These are phyloP conservation scores for Dryas alaskensis DNA, from an alignment of 306 rosid species.

Conservation along the genomic window DNA sequence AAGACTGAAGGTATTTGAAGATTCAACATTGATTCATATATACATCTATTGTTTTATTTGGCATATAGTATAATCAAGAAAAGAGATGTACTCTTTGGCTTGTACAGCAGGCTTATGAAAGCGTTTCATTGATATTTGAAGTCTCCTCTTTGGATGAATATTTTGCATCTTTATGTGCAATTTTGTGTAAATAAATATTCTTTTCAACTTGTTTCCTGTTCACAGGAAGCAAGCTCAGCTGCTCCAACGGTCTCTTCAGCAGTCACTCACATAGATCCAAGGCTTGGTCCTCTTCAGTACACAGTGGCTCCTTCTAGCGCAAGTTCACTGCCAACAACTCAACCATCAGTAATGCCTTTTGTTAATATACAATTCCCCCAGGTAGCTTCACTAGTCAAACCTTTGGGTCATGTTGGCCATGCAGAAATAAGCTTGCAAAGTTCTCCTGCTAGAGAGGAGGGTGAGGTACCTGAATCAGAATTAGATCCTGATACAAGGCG, in stretches of 20 bases:
- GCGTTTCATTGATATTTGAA: not conserved
- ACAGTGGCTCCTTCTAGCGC: conserved; percentile 58
- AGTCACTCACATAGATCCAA: conserved; percentile 56
- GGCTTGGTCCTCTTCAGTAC: conserved; percentile 50
- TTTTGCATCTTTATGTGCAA: conserved; percentile 7
- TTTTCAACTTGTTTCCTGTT: conserved; percentile 17
- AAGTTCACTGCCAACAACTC: conserved; percentile 53
- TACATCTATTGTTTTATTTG: conserved; percentile 8
- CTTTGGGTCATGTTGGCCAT: conserved; percentile 54
- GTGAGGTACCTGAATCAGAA: conserved; percentile 98
- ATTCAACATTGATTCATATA: conserved; percentile 16
- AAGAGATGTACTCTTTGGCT: not conserved
- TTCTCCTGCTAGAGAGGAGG: conserved; percentile 99
- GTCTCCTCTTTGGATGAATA: not conserved
- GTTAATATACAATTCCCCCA: conserved; percentile 59
- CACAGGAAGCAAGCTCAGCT: conserved; percentile 64
- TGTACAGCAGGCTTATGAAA: not conserved
- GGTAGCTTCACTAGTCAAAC: conserved; percentile 48
- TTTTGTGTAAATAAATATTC: conserved; percentile 15
- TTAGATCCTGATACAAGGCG: conserved; percentile 98
- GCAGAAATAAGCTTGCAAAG: conserved; percentile 71
- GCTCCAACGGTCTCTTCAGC: conserved; percentile 49
- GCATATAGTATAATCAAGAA: not conserved
- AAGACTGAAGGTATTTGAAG: conserved; percentile 67
- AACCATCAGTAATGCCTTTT: conserved; percentile 48